These are phyloP conservation scores for Suhomyces kunorum DNA, from an alignment of 1,139 yeast species.

Conservation along the genomic window DNA sequence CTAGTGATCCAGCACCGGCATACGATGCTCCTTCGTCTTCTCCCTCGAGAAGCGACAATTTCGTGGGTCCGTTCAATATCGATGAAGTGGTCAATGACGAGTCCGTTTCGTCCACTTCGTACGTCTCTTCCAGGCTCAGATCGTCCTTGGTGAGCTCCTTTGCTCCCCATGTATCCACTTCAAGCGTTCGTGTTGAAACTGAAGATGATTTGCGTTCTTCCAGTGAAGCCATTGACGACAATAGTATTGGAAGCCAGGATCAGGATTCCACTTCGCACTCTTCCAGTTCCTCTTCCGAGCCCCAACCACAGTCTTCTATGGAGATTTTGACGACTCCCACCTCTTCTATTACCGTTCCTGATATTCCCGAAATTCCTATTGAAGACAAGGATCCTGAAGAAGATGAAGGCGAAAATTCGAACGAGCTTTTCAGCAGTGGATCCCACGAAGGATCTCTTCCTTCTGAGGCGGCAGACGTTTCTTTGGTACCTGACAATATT, in stretches of 20 bases:
- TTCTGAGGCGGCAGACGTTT: neutral
- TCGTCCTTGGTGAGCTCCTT: conserved; percentile 30
- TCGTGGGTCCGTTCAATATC: conserved; percentile 13
- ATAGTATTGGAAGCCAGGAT: conserved; percentile 3
- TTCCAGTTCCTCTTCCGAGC: conserved; percentile 2
- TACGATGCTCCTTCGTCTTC: conserved; percentile 25
- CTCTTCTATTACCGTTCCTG: conserved; percentile 6
- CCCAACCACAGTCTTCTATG: conserved; percentile 1
- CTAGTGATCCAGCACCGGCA: conserved; percentile 40
- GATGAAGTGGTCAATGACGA: conserved; percentile 17
- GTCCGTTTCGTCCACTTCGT: neutral
- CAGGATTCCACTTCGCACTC: conserved; percentile 6
- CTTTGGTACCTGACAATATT: neutral
- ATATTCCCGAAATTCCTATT: neutral
- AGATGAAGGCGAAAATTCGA: neutral
- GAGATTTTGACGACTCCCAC: conserved; percentile 9
- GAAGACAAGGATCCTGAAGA: neutral
- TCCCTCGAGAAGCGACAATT: conserved; percentile 1
- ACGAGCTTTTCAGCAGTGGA: neutral
- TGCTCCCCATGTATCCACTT: conserved; percentile 18
- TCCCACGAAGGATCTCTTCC: neutral
- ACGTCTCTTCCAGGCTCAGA: conserved; percentile 21
- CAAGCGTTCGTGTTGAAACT: neutral
- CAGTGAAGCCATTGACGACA: conserved; percentile 5
- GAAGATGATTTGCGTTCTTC: too few relatives aligned